Base-by-base conservation (phyloP, 257 asterid genomes). In the Leonotis leonurus region DNA sequence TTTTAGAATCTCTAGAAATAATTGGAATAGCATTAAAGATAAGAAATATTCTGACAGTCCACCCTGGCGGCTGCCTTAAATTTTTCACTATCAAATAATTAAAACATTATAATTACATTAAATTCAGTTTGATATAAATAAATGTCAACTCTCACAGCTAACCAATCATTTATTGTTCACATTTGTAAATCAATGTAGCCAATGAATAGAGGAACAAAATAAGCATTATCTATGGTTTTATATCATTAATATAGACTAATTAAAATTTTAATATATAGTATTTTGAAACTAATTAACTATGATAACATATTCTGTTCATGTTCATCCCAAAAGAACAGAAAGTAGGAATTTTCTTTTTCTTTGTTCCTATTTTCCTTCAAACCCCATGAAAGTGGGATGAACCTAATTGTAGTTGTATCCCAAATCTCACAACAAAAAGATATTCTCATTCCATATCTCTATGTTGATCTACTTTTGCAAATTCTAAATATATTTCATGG, bases 31-130 rank as follows among this genome's bases (percentile, higher is more conserved):
- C 29, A 29, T 29, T n/a, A 14, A 18, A 17, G 59, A 67, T 49
- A 25, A 51, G 61, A 50, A 27, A n/a, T 52, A 51, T 52, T 69
- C 68, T 20, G 40, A 12, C 35, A 22, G 48, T 70, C 75, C n/a
- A 32, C 13, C 14, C 16, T 33, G 75, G 59, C 54, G 65, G 75
- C 69, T 25, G 12, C 49, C 14, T 25, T 37, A 21, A 57, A 20
- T 25, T n/a, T 20, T 14, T 56, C 48, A 20, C 20, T 11, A 32
- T 6, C n/a, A 39, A 11, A 12, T 12, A 10, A 10, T 37, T 30
- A 8, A 30, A 30, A 30, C 1, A 30, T 8, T 5, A 30, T 30
- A 30, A 8, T 6, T 30, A 30, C 7, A 30, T 30, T 30, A 30
- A 4, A 30, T 30, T 30, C 5, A 4, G 5, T 30, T 30, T 30